Evolutionary conservation across 495 filamentous ascomycete species (phyloP), one percentile per base, ranked within the genome.

Genomic region (Xylaria longipes): DNA sequence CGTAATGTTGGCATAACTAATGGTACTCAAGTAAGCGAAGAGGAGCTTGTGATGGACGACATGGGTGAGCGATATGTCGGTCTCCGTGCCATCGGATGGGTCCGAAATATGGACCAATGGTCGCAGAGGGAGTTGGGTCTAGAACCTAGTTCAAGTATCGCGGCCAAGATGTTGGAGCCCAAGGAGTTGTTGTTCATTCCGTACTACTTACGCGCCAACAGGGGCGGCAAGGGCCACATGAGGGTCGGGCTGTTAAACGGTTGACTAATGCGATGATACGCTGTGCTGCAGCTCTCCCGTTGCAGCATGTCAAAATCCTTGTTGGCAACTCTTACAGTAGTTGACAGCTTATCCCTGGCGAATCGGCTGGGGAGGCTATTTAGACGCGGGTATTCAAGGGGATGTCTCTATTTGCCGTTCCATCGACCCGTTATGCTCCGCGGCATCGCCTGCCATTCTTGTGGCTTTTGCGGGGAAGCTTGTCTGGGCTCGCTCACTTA

Each of bases 211-310:
- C 80, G 86, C 14, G 85, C 84, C 25, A 88, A 88, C 68, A 78
- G 86, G 27, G 84, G 84, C 43, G 86, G 84, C 8, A 82, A 75
- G 46, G 86, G 85, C n/a, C 81, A 85, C 56, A 87, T 87, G 84
- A 80, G 84, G 52, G 85, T 87, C 43, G 81, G 81, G 27, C 72
- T 83, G 35, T 69, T 78, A 54, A 65, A 57, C 22, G 57, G 45
- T 56, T 71, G 29, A 71, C 31, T 56, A 41, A 43, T 63, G 35
- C 11, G 29, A 45, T 65, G 31, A 41, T 56, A 48, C 46, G 29
- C 29, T 27, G n/a, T 56, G 48, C 46, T 25, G 35, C 48, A 35
- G 27, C n/a, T 27, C 33, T 31, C 41, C 65, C 25, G 63, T 52
- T 29, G 63, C 63, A 66, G 8, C 27, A 39, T 67, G 14, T 56